A percentile compares a stretch with the other conserved stretches of the same genome.
phyloP scores from a whole-genome alignment of 768 basidiomycete genomes.

The Piloderma croceum region DNA sequence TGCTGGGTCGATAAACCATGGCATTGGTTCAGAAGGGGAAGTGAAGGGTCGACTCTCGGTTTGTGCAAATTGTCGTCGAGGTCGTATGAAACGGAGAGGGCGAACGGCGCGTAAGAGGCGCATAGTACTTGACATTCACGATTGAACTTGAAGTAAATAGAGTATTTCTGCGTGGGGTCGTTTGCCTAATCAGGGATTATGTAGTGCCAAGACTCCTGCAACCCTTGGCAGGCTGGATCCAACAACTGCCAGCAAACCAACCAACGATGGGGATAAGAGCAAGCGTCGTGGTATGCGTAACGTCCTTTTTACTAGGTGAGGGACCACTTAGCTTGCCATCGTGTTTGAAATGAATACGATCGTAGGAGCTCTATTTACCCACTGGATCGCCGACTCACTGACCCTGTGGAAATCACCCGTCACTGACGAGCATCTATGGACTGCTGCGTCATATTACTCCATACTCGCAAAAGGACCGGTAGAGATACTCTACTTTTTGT shows the following conservation, averaged over 20 bases:
- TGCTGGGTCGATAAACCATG: slow-evolving; percentile 67
- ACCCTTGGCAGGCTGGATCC: neutral
- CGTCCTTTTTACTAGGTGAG: slow-evolving; percentile 76
- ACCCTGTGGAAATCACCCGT: slow-evolving; percentile 86
- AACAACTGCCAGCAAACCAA: neutral
- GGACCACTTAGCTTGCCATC: slow-evolving; percentile 11
- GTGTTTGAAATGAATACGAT: slow-evolving; percentile 7
- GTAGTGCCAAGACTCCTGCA: no score
- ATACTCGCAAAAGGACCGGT: slow-evolving; percentile 64
- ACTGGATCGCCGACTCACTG: slow-evolving; percentile 91
- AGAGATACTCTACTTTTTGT: slow-evolving; percentile 51
- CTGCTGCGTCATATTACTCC: slow-evolving; percentile 76
- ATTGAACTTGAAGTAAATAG: no score
- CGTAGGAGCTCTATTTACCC: slow-evolving; percentile 82
- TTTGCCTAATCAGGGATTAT: no score
- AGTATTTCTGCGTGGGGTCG: no score
- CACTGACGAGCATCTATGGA: slow-evolving; percentile 82
- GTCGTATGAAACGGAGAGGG: neutral
- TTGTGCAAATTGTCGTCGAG: neutral
- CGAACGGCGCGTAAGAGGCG: neutral
- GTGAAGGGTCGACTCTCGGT: neutral
- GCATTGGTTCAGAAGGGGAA: slow-evolving; percentile 22
- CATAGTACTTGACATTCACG: no score
- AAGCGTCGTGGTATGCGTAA: slow-evolving; percentile 68
- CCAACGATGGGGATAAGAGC: slow-evolving; percentile 63